Evolutionary conservation across 768 basidiomycete species (phyloP).

Genomic region (Collybiopsis luxurians): DNA sequence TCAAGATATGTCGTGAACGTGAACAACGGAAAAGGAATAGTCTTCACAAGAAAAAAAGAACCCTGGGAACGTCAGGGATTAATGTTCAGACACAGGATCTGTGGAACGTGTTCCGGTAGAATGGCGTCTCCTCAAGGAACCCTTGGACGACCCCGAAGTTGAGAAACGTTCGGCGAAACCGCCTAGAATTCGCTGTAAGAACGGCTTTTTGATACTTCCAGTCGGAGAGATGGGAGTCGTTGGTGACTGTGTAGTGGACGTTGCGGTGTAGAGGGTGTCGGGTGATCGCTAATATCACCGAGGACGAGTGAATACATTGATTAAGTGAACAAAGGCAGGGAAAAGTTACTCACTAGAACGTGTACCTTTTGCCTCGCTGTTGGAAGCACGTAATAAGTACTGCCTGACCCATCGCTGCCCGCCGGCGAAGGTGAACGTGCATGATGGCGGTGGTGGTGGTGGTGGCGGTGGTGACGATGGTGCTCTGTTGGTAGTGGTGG

Average conservation of each 20-base stretch:
- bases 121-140: conserved; percentile 39
- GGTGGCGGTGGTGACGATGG: background rate
- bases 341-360: conserved; percentile 57
- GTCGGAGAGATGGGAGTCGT: conserved; percentile 42
- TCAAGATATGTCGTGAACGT: too few species aligned
- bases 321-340: conserved; percentile 10
- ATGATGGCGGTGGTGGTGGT: background rate
- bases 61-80: background rate
- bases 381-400: conserved; percentile 76
- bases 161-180: conserved; percentile 45
- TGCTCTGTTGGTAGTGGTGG: conserved; percentile 10
- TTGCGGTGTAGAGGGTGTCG: conserved; percentile 55
- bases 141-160: conserved; percentile 34
- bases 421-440: conserved; percentile 31
- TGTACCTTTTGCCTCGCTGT: conserved; percentile 72
- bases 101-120: conserved; percentile 34
- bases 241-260: conserved; percentile 57
- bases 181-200: conserved; percentile 57
- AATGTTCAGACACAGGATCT: conserved; percentile 6
- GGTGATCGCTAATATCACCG: conserved; percentile 19
- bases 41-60: background rate
- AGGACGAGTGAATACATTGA: conserved; percentile 20
- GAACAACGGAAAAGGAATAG: background rate
- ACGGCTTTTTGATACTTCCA: conserved; percentile 46
- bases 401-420: conserved; percentile 54